Evolutionary conservation across 164 flowering plant genomes (phyloP).

Genomic region (Piper betle): DNA sequence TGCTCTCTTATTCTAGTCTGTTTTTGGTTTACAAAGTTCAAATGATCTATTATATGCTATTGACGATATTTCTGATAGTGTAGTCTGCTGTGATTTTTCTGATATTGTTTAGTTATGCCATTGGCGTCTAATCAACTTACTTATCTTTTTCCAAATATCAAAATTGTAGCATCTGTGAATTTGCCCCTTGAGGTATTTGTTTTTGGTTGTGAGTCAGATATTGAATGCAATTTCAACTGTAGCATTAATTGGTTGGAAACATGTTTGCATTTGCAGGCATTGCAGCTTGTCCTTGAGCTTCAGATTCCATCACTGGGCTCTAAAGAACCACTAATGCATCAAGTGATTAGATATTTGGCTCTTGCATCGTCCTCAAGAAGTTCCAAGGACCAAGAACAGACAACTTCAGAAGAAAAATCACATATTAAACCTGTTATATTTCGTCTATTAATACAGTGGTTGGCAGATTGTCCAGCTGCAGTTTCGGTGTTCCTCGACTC

Average conservation of each 20-base stretch:
- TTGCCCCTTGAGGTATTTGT: neutral
- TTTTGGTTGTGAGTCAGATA: neutral
- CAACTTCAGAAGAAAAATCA: conserved; percentile 17
- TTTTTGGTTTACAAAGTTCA: too few relatives aligned
- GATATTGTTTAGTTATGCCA: neutral
- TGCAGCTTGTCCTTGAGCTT: conserved; percentile 57
- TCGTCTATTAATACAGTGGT: conserved; percentile 75
- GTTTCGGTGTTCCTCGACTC: conserved; percentile 76
- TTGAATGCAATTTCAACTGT: too few relatives aligned
- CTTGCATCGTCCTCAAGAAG: conserved; percentile 56
- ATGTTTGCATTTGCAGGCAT: conserved; percentile 38
- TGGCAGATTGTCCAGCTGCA: conserved; percentile 69
- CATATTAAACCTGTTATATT: conserved; percentile 63
- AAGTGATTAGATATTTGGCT: conserved; percentile 69
- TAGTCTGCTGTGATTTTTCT: neutral
- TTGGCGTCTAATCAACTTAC: neutral
- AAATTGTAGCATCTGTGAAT: neutral
- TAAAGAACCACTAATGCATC: conserved; percentile 80
- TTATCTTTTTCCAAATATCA: neutral
- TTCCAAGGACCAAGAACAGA: conserved; percentile 25
- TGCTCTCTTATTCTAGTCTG: too few relatives aligned
- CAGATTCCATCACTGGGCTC: conserved; percentile 47
- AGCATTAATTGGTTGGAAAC: neutral
- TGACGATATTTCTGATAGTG: too few relatives aligned
- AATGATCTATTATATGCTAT: too few relatives aligned